phyloP scores from a whole-genome alignment of 257 asterid genomes.

The Knoxia roxburghii region DNA sequence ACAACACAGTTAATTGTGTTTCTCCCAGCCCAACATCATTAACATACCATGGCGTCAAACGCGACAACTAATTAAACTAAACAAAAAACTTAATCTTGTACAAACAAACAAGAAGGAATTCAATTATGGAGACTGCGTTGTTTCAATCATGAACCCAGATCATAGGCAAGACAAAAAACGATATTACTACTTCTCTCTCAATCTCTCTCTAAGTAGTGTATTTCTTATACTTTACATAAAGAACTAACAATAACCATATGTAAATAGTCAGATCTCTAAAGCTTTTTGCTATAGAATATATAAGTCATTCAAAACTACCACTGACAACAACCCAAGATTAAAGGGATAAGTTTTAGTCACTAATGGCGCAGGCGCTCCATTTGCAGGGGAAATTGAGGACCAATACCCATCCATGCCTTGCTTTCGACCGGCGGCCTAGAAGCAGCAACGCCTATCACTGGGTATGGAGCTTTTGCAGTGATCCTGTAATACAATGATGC shows the following conservation, averaged over 20 bases:
- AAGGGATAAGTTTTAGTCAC: too few relatives aligned
- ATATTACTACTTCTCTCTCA: background rate
- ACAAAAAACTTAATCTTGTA: too few relatives aligned
- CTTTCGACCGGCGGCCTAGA: conserved; percentile 18
- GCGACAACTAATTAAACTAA: background rate
- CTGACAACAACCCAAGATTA: too few relatives aligned
- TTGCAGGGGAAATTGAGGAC: conserved; percentile 22
- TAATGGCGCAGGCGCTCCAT: conserved; percentile 25
- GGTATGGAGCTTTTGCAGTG: conserved; percentile 32
- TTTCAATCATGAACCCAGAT: background rate
- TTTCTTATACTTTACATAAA: conserved; percentile 6
- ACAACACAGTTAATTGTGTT: background rate
- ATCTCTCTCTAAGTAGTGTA: background rate
- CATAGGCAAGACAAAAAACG: background rate
- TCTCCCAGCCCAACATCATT: background rate
- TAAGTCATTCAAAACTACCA: background rate
- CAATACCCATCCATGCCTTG: conserved; percentile 35
- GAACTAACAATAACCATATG: background rate
- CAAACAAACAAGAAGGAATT: too few relatives aligned
- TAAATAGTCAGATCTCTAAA: conserved; percentile 12
- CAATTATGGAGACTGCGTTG: background rate
- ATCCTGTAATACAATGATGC: conserved; percentile 17
- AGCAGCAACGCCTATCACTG: conserved; percentile 5
- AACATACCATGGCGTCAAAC: background rate
- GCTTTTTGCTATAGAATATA: background rate